phyloP scores from a whole-genome alignment of 345 rosid species.

The Ceriops tagal region DNA sequence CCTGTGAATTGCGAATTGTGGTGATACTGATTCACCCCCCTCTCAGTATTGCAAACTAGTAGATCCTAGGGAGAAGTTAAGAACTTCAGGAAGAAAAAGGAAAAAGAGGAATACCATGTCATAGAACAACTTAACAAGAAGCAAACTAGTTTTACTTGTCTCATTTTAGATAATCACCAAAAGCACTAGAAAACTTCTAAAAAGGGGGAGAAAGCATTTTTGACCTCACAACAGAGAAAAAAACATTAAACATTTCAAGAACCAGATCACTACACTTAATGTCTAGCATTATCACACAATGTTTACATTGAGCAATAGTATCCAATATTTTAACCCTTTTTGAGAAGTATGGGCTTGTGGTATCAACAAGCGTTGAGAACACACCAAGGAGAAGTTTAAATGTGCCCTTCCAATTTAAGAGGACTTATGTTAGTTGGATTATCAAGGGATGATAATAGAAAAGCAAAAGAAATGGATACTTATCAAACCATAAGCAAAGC shows the following conservation, averaged over 20 bases:
- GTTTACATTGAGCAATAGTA: slow-evolving; percentile 65
- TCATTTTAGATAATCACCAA: background rate
- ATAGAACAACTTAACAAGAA: background rate
- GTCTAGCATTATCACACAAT: slow-evolving; percentile 77
- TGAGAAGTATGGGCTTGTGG: slow-evolving; percentile 62
- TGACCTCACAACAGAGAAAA: slow-evolving; percentile 81
- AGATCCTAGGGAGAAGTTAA: too few relatives aligned
- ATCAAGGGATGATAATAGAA: background rate
- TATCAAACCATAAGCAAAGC: slow-evolving; percentile 20
- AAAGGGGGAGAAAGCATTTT: slow-evolving; percentile 11
- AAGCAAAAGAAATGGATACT: background rate
- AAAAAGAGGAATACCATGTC: too few relatives aligned
- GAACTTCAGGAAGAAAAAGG: too few relatives aligned
- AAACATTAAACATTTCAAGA: slow-evolving; percentile 65
- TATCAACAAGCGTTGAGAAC: slow-evolving; percentile 69
- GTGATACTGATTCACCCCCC: too few relatives aligned
- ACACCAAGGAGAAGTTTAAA: slow-evolving; percentile 57
- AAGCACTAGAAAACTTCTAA: background rate
- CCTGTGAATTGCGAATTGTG: too few relatives aligned
- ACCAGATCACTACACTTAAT: slow-evolving; percentile 60
- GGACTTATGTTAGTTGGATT: slow-evolving; percentile 1
- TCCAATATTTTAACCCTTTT: slow-evolving; percentile 81
- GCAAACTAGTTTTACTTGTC: background rate
- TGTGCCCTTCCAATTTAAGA: slow-evolving; percentile 48
- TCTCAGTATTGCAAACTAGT: too few relatives aligned